phyloP scores from a whole-genome alignment of 2,329 filamentous ascomycete genomes.

The Alternaria postmessia region DNA sequence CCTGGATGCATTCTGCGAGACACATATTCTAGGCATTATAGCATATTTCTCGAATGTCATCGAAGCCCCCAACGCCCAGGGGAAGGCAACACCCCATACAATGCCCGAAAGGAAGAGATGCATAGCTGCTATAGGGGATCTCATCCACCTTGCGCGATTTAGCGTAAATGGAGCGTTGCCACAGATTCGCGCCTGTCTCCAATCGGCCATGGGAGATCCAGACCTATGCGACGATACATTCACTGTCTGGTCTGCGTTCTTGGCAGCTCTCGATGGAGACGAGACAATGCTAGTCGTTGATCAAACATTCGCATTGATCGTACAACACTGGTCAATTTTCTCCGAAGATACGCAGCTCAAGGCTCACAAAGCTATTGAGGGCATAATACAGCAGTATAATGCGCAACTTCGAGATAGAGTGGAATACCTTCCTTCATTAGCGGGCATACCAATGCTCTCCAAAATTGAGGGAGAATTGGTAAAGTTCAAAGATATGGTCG shows the following conservation, averaged over 20 bases:
- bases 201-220: constrained; percentile 79
- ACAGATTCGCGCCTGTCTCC: constrained; percentile 92
- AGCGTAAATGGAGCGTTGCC: constrained; percentile 82
- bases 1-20: constrained; percentile 78
- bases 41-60: constrained; percentile 80
- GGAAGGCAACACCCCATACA: constrained; percentile 58
- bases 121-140: constrained; percentile 84
- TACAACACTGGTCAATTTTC: constrained; percentile 78
- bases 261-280: constrained; percentile 73
- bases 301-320: constrained; percentile 87
- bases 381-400: constrained; percentile 70
- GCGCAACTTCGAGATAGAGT: constrained; percentile 71
- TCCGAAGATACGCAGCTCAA: constrained; percentile 66
- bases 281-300: constrained; percentile 84
- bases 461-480: constrained; percentile 73
- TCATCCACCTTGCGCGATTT: constrained; percentile 78
- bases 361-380: constrained; percentile 69
- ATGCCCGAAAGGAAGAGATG: constrained; percentile 76
- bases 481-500: constrained; percentile 70
- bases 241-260: constrained; percentile 81
- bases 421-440: constrained; percentile 79
- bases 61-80: constrained; percentile 66
- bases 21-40: constrained; percentile 86
- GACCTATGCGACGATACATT: constrained; percentile 82
- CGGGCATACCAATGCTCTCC: constrained; percentile 72